Percentiles rank a stretch among this genome's conserved stretches.
Conservation (phyloP, 2,329 filamentous ascomycete genomes). For the Ceratocystis harringtonii region DNA sequence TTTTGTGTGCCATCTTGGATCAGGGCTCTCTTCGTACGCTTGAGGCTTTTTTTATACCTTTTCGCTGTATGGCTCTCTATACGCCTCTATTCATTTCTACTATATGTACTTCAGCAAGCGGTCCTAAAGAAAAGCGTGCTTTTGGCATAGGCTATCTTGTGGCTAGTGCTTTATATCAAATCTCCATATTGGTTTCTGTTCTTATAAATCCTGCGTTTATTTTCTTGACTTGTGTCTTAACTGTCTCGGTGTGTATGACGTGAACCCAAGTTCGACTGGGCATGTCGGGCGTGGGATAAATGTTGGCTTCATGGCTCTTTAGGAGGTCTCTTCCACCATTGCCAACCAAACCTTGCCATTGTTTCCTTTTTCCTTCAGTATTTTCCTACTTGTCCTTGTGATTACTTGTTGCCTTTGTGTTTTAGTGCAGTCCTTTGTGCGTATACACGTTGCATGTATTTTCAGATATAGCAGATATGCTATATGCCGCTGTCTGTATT, state of each 20-base stretch:
- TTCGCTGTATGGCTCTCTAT: background rate
- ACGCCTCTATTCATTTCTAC: background rate
- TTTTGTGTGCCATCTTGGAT: background rate
- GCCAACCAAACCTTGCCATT: too few species aligned
- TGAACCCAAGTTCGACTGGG: too few species aligned
- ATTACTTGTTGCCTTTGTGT: background rate
- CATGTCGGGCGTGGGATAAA: too few species aligned
- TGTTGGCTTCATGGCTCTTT: too few species aligned
- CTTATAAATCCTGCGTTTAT: background rate
- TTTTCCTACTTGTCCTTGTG: background rate
- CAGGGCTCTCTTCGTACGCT: background rate
- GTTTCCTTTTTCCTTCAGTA: background rate
- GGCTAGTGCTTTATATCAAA: background rate
- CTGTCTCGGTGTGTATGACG: background rate
- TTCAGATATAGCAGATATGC: background rate
- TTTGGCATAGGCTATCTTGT: too few species aligned
- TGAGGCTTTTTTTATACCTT: background rate
- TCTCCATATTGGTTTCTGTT: background rate
- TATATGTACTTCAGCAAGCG: background rate
- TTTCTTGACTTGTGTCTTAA: background rate
- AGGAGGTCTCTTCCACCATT: too few species aligned
- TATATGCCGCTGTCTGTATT: background rate
- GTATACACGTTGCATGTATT: background rate
- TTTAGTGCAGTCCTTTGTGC: background rate
- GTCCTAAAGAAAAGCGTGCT: background rate